Conservation (phyloP, 129 eudicot species). For the Dittrichia graveolens region DNA sequence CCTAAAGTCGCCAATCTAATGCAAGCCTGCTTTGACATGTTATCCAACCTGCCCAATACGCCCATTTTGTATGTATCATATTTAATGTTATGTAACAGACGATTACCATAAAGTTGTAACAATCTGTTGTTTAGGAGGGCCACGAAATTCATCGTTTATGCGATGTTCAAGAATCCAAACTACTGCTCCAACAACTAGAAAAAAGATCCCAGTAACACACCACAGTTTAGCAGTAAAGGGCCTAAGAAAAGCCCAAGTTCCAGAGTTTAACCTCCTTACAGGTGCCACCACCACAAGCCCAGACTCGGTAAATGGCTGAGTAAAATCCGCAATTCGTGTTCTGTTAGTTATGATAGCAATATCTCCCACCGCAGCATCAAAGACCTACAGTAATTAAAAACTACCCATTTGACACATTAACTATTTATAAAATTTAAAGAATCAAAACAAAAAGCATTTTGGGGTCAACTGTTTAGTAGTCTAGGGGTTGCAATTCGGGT, state of each 20-base stretch:
- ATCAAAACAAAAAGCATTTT: too few relatives aligned
- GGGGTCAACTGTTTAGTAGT: too few relatives aligned
- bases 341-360: constrained; percentile 58
- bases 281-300: constrained; percentile 78
- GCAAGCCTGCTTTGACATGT: neutral
- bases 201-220: constrained; percentile 52
- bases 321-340: constrained; percentile 63
- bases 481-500: too few relatives aligned
- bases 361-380: constrained; percentile 68
- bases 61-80: neutral
- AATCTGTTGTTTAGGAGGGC: constrained; percentile 62
- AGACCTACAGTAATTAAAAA: constrained; percentile 37
- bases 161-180: constrained; percentile 80
- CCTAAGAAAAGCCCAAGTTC: constrained; percentile 60
- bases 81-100: neutral
- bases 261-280: constrained; percentile 43
- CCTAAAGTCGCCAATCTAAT: neutral
- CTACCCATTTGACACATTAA: neutral
- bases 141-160: constrained; percentile 71
- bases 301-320: constrained; percentile 66
- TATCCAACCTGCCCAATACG: too few relatives aligned
- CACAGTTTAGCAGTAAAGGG: constrained; percentile 59
- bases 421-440: too few relatives aligned
- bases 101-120: constrained; percentile 65
- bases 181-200: constrained; percentile 56